Conservation (phyloP, 2,329 filamentous ascomycete genomes). For the Beauveria varroae region DNA sequence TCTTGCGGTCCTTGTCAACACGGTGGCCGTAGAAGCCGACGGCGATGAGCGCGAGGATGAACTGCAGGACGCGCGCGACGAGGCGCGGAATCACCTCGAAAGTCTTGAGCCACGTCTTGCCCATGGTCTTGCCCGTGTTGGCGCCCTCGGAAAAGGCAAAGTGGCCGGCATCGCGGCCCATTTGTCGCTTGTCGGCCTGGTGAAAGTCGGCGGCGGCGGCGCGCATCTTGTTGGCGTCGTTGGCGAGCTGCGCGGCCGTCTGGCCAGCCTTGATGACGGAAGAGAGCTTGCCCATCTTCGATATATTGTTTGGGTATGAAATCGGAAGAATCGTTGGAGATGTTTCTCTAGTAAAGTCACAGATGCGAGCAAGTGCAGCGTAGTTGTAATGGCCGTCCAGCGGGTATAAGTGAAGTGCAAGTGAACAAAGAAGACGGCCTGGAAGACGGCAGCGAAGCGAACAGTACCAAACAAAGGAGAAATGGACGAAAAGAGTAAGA, state of each 20-base stretch:
- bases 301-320: neutral
- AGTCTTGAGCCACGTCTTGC: constrained; percentile 37
- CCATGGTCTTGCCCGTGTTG: constrained; percentile 32
- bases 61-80: constrained; percentile 57
- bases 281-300: constrained; percentile 23
- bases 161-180: constrained; percentile 26
- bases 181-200: constrained; percentile 25
- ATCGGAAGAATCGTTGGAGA: neutral
- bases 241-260: constrained; percentile 25
- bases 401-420: constrained; percentile 6
- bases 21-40: constrained; percentile 62
- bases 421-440: neutral
- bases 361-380: neutral
- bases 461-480: neutral
- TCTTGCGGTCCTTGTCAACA: constrained; percentile 37
- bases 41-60: constrained; percentile 61
- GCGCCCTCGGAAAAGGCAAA: constrained; percentile 27
- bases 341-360: neutral
- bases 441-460: neutral
- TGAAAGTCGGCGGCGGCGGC: constrained; percentile 23
- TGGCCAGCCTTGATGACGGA: constrained; percentile 26
- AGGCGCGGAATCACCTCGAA: constrained; percentile 42
- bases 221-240: constrained; percentile 21
- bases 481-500: neutral
- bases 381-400: neutral